Base-by-base conservation (phyloP, 495 filamentous ascomycete species). In the Gamarada debralockiae region DNA sequence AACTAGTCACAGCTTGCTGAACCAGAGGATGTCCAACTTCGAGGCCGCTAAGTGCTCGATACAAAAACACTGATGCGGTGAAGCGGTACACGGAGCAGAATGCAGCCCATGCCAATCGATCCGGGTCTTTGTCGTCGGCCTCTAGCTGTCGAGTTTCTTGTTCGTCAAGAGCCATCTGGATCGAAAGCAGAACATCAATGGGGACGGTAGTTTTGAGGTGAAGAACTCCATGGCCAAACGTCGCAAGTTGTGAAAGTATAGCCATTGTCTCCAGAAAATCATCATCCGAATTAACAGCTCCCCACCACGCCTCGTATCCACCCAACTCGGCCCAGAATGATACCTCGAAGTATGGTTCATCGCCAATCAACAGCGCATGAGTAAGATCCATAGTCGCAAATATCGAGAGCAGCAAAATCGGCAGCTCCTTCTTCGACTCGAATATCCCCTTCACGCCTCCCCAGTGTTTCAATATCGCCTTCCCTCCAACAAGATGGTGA, bases 321-420 rank as follows among this genome's bases (percentile, higher is more conserved):
- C 59, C 59, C 49, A 58, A 58, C 3, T 58, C 52, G 2, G 46
- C 25, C 59, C 59, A 62, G 6, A 52, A 44, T 7, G 29, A n/a
- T 13, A 41, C 36, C 23, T 62, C 55, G 25, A 58, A 62, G 42
- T 58, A 62, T 29, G 59, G 59, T 36, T 45, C 47, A 27, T 62
- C 59, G 5, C 59, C 59, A 43, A 62, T 62, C 44, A 62, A 36
- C 51, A 65, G 36, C 3, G 60, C 52, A 43, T 62, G 56, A 10
- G 67, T 71, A 18, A 71, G 52, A 61, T 71, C 68, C 49, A 69
- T 68, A 1, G 68, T 70, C 15, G 65, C 60, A 27, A 71, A 71
- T 8, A 67, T 65, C 7, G 68, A 71, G 21, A 70, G 22, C 52
- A 71, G 58, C 55, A 71, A 55, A 22, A 65, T 55, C 14, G 64